Percentiles rank a stretch among this genome's conserved stretches.
These are phyloP conservation scores for Babesia divergens DNA, from an alignment of 169 alveolate genomes.

Conservation along the genomic window DNA sequence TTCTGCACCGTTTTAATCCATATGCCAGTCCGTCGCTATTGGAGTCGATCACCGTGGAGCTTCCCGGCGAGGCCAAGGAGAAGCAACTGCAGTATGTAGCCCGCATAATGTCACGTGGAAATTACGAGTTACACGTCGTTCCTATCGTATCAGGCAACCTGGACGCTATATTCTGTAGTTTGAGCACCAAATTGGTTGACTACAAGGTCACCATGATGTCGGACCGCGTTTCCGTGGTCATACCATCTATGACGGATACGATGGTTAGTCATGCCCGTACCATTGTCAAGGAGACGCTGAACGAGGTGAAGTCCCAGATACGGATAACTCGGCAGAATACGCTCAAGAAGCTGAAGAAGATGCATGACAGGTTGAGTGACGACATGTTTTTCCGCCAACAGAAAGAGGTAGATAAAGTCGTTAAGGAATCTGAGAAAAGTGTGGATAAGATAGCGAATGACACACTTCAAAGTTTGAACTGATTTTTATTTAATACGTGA, in stretches of 20 bases:
- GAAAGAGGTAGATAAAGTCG: conserved; percentile 8
- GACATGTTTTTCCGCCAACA: conserved; percentile 57
- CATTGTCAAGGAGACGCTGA: background rate
- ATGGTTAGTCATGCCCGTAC: conserved; percentile 10
- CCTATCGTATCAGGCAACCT: conserved; percentile 29
- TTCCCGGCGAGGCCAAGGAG: conserved; percentile 18
- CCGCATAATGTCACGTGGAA: conserved; percentile 44
- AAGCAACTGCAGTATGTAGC: conserved; percentile 45
- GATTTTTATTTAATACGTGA: too few species aligned
- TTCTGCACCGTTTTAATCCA: too few species aligned
- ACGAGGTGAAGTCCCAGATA: conserved; percentile 7
- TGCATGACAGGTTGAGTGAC: conserved; percentile 56
- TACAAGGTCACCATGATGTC: conserved; percentile 39
- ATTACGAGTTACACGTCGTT: conserved; percentile 49
- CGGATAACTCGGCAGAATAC: conserved; percentile 37
- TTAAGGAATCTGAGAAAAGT: background rate
- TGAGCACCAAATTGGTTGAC: conserved; percentile 36
- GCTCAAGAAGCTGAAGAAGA: conserved; percentile 27
- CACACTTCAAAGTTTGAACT: conserved; percentile 3
- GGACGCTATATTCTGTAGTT: conserved; percentile 29
- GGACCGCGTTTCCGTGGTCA: conserved; percentile 25
- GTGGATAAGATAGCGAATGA: conserved; percentile 13
- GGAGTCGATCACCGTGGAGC: conserved; percentile 40
- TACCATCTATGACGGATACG: conserved; percentile 21
- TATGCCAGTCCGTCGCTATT: conserved; percentile 33